Evolutionary conservation across 2,329 filamentous ascomycete species (phyloP).

Genomic region (Calonectria hongkongensis): DNA sequence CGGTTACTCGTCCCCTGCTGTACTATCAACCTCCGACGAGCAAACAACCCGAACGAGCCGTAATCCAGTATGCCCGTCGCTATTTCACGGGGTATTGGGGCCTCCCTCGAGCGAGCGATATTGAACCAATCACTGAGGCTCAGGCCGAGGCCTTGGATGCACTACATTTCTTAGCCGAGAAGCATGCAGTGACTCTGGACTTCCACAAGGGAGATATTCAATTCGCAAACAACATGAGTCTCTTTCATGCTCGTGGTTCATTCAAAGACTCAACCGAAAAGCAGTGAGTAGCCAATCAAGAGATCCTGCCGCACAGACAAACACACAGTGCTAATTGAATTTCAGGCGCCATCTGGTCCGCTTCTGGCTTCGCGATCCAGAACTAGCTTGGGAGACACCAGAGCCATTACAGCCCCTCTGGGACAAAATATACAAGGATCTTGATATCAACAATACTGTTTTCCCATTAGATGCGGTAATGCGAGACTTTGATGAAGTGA

Average conservation of each 20-base stretch:
- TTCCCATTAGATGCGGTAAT: background rate
- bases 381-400: background rate
- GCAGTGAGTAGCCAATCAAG: background rate
- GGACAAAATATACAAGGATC: background rate
- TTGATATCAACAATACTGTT: background rate
- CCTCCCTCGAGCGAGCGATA: background rate
- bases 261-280: background rate
- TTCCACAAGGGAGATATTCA: background rate
- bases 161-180: background rate
- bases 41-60: background rate
- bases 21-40: background rate
- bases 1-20: background rate
- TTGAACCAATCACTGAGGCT: background rate
- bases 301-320: background rate
- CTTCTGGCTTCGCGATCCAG: background rate
- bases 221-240: background rate
- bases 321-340: background rate
- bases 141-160: background rate
- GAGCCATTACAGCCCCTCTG: background rate
- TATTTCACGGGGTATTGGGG: background rate
- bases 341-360: background rate
- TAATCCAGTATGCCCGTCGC: background rate
- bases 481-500: background rate
- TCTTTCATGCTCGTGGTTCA: background rate
- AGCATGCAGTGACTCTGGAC: background rate